Base-by-base conservation (phyloP, 2,329 filamentous ascomycete genomes). In the Paraphaeosphaeria sporulosa region DNA sequence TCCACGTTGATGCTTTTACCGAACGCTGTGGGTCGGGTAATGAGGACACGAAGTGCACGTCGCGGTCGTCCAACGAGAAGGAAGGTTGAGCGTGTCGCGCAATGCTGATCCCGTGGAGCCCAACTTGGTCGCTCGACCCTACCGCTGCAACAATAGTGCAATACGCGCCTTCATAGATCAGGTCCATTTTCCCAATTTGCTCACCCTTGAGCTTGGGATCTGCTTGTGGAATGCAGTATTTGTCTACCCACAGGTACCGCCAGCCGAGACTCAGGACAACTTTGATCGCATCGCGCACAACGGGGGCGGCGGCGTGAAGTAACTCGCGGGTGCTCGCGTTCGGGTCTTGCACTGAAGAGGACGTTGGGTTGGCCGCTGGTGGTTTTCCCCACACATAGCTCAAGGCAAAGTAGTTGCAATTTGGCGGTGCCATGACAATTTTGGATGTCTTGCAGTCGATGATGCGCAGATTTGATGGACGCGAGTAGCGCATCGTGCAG, bases 211-310 rank as follows among this genome's bases (percentile, higher is more conserved):
- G 40, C 23, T 9, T n/a, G 15, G 56, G 30, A 17, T 63, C 56
- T 17, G 51, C n/a, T 48, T 59, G 58, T 4, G 52, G 50, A 17
- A 63, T 60, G 40, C 55, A 61, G 44, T 62, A 64, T 21, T 49
- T 55, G 27, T 65, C 63, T 2, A 61, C 61, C 63, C 61, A 63
- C 2, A 64, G 50, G 50, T 61, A 64, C 15, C 52, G 30, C 25
- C 15, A 44, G 12, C 56, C 56, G 9, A 62, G 44, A 15, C 27
- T 44, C 23, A 44, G 38, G 6, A 46, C 38, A 2, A 61, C 48
- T 13, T 23, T 34, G 25, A 58, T 59, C 9, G 57, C 57, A 40
- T 62, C 60, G 25, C 32, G n/a, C 3, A 47, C 43, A 6, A 47
- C 42, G 32, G 51, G 34, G 21, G 51, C 51, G 36, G 19, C 32